These are phyloP conservation scores for Tubosaeta brunneosetosa DNA, from an alignment of 768 basidiomycete species.

Conservation along the genomic window DNA sequence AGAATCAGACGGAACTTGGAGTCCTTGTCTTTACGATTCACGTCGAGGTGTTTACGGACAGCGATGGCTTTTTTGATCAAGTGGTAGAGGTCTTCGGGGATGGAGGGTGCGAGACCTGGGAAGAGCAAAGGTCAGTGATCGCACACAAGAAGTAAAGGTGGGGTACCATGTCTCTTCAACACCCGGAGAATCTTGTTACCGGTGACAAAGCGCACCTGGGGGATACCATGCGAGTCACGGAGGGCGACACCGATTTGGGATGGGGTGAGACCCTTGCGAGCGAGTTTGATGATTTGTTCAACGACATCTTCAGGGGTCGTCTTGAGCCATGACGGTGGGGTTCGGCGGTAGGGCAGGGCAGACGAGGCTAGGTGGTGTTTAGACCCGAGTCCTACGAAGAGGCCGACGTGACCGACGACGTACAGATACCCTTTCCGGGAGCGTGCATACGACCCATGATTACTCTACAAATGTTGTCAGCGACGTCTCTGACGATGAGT, in stretches of 20 bases:
- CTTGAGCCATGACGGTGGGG: constrained; percentile 96
- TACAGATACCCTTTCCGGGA: constrained; percentile 99
- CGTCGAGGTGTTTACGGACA: constrained; percentile 97
- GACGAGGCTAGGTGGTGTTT: constrained; percentile 55
- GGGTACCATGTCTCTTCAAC: constrained; percentile 88
- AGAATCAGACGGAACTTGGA: constrained; percentile 95
- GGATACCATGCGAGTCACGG: constrained; percentile 96
- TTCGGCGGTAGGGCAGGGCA: constrained; percentile 94
- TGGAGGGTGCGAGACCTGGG: constrained; percentile 90
- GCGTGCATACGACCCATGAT: constrained; percentile 99
- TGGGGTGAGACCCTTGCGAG: constrained; percentile 94
- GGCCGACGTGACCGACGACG: constrained; percentile 30
- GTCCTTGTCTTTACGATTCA: constrained; percentile 99
- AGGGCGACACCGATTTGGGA: constrained; percentile 98
- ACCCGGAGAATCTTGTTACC: constrained; percentile 99
- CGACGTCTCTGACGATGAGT: constrained; percentile 3
- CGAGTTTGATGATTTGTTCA: constrained; percentile 96
- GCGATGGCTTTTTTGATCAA: constrained; percentile 99
- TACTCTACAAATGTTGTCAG: constrained; percentile 29
- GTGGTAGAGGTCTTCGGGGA: constrained; percentile 99
- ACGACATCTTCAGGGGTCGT: constrained; percentile 91
- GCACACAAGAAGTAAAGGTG: background rate
- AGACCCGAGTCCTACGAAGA: constrained; percentile 34
- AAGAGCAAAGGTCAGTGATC: constrained; percentile 6
- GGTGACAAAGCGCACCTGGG: constrained; percentile 97